These are phyloP conservation scores for Pythium monospermum DNA, from an alignment of 352 stramenopile genomes.

Conservation along the genomic window DNA sequence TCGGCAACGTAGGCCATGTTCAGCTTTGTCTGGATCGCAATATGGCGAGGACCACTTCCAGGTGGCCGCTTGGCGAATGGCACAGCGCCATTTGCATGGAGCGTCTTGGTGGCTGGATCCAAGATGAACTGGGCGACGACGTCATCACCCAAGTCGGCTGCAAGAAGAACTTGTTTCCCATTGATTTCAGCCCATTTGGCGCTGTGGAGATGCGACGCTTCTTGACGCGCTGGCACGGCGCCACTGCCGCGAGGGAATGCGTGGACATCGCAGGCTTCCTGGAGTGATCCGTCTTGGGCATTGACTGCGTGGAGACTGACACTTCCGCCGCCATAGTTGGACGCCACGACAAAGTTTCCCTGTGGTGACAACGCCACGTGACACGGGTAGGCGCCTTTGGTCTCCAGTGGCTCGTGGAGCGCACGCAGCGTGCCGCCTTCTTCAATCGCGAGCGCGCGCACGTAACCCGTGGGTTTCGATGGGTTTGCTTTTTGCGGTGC, in stretches of 20 bases:
- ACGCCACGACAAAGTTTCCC: conserved; percentile 48
- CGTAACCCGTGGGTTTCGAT: conserved; percentile 44
- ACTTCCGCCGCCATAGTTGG: conserved; percentile 74
- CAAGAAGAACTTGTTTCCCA: conserved; percentile 32
- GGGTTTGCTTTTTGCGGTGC: conserved; percentile 29
- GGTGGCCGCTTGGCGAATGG: conserved; percentile 38
- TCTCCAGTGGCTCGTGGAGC: conserved; percentile 53
- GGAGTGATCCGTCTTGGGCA: conserved; percentile 42
- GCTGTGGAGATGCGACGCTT: conserved; percentile 74
- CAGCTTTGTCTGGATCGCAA: conserved; percentile 54
- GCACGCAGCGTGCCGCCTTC: conserved; percentile 30
- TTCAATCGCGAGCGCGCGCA: conserved; percentile 47
- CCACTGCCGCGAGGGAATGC: conserved; percentile 39
- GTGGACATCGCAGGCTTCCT: conserved; percentile 32
- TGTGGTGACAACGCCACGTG: conserved; percentile 49
- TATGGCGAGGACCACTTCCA: conserved; percentile 64
- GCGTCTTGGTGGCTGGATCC: conserved; percentile 31
- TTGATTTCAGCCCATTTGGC: conserved; percentile 39
- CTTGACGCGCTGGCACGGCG: conserved; percentile 55
- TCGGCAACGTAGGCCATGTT: conserved; percentile 61
- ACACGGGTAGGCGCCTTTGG: conserved; percentile 48
- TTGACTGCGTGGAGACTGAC: conserved; percentile 55
- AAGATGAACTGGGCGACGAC: conserved; percentile 56
- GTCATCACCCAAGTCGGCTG: conserved; percentile 68
- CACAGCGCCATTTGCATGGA: conserved; percentile 26